These are phyloP conservation scores for Cornus controversa DNA, from an alignment of 148 eudicot species.

Conservation along the genomic window DNA sequence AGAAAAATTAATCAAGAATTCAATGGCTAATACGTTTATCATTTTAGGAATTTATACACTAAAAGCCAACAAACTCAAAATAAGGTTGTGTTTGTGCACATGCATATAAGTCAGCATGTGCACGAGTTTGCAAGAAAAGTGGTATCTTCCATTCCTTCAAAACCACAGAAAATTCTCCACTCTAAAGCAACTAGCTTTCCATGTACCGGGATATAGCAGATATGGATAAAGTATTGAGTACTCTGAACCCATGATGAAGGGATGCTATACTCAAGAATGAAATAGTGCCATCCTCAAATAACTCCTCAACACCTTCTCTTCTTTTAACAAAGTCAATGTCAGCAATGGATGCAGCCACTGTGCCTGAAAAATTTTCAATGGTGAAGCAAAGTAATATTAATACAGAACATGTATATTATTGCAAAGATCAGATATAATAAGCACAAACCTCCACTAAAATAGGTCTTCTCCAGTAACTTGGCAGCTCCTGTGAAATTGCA, in stretches of 20 bases:
- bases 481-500: conserved; percentile 63
- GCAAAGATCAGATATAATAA: neutral
- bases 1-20: too few species aligned
- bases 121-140: neutral
- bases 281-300: conserved; percentile 84
- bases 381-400: neutral
- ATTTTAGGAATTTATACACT: neutral
- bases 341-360: conserved; percentile 95
- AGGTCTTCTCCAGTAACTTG: conserved; percentile 79
- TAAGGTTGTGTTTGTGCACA: neutral
- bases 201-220: conserved; percentile 66
- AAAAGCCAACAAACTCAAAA: neutral
- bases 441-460: conserved; percentile 89
- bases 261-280: conserved; percentile 88
- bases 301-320: conserved; percentile 80
- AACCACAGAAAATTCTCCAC: neutral
- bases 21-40: neutral
- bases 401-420: neutral
- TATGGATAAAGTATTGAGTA: conserved; percentile 54
- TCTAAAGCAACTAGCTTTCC: neutral
- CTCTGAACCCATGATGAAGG: conserved; percentile 74
- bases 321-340: conserved; percentile 83
- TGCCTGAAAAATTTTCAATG: conserved; percentile 48
- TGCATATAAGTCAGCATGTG: neutral
- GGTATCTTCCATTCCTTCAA: neutral